phyloP scores from a whole-genome alignment of 1,284 basidiomycete genomes.

The Cryptococcus wingfieldii region DNA sequence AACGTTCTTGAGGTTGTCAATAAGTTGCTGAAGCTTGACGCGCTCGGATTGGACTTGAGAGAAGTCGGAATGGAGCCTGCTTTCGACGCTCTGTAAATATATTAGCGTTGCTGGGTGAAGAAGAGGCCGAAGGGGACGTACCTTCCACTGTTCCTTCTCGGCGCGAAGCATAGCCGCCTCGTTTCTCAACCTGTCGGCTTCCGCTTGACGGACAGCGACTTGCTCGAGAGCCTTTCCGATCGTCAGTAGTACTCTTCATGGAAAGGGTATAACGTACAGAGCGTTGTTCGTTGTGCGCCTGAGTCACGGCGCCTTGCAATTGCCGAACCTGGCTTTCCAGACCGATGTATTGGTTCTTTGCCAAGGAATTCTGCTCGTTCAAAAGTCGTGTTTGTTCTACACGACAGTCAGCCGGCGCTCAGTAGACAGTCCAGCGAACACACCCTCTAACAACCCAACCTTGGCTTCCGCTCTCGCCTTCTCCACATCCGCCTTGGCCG shows the following conservation, averaged over 20 bases:
- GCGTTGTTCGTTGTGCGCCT: constrained; percentile 36
- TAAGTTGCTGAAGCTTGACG: constrained; percentile 75
- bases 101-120: not conserved
- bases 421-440: constrained; percentile 22
- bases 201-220: constrained; percentile 51
- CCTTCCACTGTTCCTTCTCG: constrained; percentile 90
- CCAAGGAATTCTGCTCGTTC: constrained; percentile 39
- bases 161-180: constrained; percentile 80
- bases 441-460: constrained; percentile 66
- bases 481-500: constrained; percentile 60
- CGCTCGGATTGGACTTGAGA: constrained; percentile 71
- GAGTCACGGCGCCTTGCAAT: constrained; percentile 31
- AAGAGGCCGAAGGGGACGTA: constrained; percentile 42
- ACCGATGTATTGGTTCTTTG: constrained; percentile 38
- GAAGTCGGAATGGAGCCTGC: constrained; percentile 78
- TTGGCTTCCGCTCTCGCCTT: constrained; percentile 77
- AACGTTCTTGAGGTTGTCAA: constrained; percentile 83
- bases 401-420: not conserved
- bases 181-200: constrained; percentile 71
- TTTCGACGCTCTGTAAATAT: constrained; percentile 60
- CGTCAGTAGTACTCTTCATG: not conserved
- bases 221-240: constrained; percentile 38
- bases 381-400: constrained; percentile 47
- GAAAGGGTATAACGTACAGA: constrained; percentile 17
- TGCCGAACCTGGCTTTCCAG: constrained; percentile 38